Evolutionary conservation across 768 basidiomycete species (phyloP).

Genomic region (Suillus plorans): DNA sequence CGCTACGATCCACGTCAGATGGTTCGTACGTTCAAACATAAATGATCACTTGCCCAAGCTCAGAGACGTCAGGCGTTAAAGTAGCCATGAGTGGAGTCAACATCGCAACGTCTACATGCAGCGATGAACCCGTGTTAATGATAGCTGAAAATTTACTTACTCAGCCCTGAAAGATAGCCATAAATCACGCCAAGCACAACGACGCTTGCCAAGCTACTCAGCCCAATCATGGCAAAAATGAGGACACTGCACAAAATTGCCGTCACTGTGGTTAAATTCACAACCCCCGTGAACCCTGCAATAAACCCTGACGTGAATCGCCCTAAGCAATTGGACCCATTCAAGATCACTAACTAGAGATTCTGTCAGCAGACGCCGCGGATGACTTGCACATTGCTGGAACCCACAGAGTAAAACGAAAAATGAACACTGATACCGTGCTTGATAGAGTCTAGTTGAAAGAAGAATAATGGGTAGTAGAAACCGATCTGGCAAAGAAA

Average conservation of each 20-base stretch:
- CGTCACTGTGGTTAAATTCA: conserved; percentile 41
- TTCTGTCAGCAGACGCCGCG: background rate
- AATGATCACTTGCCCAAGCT: conserved; percentile 43
- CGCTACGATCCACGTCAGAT: conserved; percentile 13
- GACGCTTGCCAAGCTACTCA: conserved; percentile 37
- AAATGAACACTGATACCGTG: conserved; percentile 45
- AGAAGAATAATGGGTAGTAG: conserved; percentile 55
- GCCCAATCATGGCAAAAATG: conserved; percentile 45
- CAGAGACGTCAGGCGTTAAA: conserved; percentile 43
- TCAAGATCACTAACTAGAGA: conserved; percentile 51
- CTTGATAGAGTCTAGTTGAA: conserved; percentile 53
- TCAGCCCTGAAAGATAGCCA: conserved; percentile 48
- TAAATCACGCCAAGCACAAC: conserved; percentile 45
- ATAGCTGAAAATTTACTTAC: conserved; percentile 21
- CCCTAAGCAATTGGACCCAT: conserved; percentile 48
- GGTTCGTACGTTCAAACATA: background rate
- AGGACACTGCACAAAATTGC: conserved; percentile 34
- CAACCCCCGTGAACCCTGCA: conserved; percentile 39
- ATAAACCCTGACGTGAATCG: conserved; percentile 43
- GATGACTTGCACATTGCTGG: background rate
- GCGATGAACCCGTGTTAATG: background rate
- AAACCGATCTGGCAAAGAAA: conserved; percentile 14
- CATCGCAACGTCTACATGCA: conserved; percentile 33
- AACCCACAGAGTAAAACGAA: conserved; percentile 52
- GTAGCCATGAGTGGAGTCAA: conserved; percentile 45